Percentiles rank a stretch among this genome's conserved stretches.
Conservation (phyloP, 331 rosid species). For the Acacia pycnantha region DNA sequence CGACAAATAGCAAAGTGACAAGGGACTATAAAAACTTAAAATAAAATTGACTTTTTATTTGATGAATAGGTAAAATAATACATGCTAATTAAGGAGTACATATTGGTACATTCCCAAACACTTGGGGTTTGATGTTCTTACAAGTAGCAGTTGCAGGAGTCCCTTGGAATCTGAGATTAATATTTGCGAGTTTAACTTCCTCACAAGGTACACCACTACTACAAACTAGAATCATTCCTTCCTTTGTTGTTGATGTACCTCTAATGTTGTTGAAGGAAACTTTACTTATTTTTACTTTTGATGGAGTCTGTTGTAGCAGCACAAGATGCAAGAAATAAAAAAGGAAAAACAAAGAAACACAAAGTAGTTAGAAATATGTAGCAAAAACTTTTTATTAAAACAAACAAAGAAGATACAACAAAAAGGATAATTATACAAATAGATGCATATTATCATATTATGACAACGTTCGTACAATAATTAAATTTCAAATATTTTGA, state of each 20-base stretch:
- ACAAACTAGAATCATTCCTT: slow-evolving; percentile 32
- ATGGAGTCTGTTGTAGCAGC: slow-evolving; percentile 23
- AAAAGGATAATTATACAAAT: too few species aligned
- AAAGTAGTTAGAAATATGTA: background rate
- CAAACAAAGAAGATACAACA: too few species aligned
- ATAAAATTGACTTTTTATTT: too few species aligned
- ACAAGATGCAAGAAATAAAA: background rate
- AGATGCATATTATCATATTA: too few species aligned
- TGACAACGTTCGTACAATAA: too few species aligned
- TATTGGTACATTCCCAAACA: background rate
- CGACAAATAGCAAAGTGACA: too few species aligned
- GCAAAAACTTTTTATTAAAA: background rate
- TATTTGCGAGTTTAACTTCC: slow-evolving; percentile 28
- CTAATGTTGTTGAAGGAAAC: slow-evolving; percentile 42
- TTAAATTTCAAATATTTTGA: too few species aligned
- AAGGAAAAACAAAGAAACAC: background rate
- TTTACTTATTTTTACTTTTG: slow-evolving; percentile 41
- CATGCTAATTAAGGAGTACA: background rate
- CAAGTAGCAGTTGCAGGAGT: background rate
- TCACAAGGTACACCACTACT: slow-evolving; percentile 30
- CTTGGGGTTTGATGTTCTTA: background rate
- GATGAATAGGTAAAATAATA: too few species aligned
- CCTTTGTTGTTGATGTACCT: slow-evolving; percentile 40
- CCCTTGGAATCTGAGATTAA: slow-evolving; percentile 26
- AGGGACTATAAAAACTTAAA: too few species aligned